A percentile compares a stretch with the other conserved stretches of the same genome.
phyloP scores from a whole-genome alignment of 192 early-diverging fungal species.

The Cladochytrium replicatum region DNA sequence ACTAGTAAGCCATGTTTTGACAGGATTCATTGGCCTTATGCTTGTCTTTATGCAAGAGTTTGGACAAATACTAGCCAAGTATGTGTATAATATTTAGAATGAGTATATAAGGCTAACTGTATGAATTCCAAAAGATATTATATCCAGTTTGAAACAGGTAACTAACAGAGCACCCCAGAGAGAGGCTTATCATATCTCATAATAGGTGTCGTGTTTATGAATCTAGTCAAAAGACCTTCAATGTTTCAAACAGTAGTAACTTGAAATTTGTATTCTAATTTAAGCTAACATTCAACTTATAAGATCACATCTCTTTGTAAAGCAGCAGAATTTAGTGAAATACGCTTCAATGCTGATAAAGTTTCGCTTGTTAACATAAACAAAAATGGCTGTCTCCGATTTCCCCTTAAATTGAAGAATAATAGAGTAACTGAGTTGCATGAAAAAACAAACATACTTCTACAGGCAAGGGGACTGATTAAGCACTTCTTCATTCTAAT shows the following conservation, averaged over 20 bases:
- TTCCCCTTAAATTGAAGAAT: conserved; percentile 20
- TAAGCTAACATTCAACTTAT: too few relatives aligned
- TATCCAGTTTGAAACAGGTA: conserved; percentile 28
- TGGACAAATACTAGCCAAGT: conserved; percentile 34
- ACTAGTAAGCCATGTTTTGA: conserved; percentile 18
- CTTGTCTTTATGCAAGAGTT: conserved; percentile 17
- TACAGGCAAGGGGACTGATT: too few relatives aligned
- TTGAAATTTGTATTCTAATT: too few relatives aligned
- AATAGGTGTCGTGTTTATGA: not conserved
- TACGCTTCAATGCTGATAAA: conserved; percentile 34
- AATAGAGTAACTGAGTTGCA: conserved; percentile 19
- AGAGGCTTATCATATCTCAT: not conserved
- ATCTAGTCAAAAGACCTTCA: not conserved
- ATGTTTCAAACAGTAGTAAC: conserved; percentile 7
- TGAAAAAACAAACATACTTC: conserved; percentile 40
- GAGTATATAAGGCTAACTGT: not conserved
- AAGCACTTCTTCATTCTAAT: too few relatives aligned
- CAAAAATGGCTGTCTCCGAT: conserved; percentile 22
- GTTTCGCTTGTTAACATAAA: conserved; percentile 30
- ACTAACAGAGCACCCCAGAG: not conserved
- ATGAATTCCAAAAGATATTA: conserved; percentile 5
- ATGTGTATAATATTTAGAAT: conserved; percentile 1
- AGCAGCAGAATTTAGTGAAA: conserved; percentile 35
- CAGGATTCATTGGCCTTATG: not conserved
- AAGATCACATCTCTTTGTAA: conserved; percentile 25